Percentiles rank a stretch among this genome's conserved stretches.
Evolutionary conservation across 768 basidiomycete species (phyloP).

Genomic region (Hebeloma cylindrosporum): DNA sequence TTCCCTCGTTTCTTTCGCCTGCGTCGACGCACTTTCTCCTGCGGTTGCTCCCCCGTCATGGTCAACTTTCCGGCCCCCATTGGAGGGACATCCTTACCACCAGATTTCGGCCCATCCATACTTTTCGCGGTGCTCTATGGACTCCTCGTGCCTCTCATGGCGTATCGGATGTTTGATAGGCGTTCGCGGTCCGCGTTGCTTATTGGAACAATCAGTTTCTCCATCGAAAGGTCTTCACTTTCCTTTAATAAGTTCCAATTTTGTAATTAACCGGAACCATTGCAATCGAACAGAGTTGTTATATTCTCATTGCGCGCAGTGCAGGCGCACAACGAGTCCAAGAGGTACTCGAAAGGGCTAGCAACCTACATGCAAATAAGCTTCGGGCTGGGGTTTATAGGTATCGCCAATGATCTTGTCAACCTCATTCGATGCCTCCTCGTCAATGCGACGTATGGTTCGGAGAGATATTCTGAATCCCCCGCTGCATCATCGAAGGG

Average conservation of each 20-base stretch:
- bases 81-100: conserved; percentile 39
- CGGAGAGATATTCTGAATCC: conserved; percentile 28
- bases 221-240: conserved; percentile 36
- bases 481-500: conserved; percentile 26
- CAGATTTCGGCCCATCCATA: conserved; percentile 44
- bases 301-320: conserved; percentile 32
- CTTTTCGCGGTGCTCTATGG: conserved; percentile 41
- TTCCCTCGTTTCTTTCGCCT: background rate
- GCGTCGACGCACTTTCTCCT: background rate
- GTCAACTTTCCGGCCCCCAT: conserved; percentile 42
- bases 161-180: conserved; percentile 34
- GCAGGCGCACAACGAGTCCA: conserved; percentile 20
- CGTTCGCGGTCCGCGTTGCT: conserved; percentile 37
- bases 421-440: conserved; percentile 37
- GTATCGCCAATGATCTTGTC: conserved; percentile 34
- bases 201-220: conserved; percentile 31
- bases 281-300: conserved; percentile 29
- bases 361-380: conserved; percentile 31
- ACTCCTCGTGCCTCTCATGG: conserved; percentile 34
- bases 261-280: background rate
- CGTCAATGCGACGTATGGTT: conserved; percentile 39
- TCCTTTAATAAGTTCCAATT: background rate
- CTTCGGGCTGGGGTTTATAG: conserved; percentile 34
- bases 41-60: conserved; percentile 8
- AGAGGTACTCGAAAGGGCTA: conserved; percentile 24